A percentile compares a stretch with the other conserved stretches of the same genome.
These are phyloP conservation scores for Paramecium primaurelia DNA, from an alignment of 73 alveolate species.

Conservation along the genomic window DNA sequence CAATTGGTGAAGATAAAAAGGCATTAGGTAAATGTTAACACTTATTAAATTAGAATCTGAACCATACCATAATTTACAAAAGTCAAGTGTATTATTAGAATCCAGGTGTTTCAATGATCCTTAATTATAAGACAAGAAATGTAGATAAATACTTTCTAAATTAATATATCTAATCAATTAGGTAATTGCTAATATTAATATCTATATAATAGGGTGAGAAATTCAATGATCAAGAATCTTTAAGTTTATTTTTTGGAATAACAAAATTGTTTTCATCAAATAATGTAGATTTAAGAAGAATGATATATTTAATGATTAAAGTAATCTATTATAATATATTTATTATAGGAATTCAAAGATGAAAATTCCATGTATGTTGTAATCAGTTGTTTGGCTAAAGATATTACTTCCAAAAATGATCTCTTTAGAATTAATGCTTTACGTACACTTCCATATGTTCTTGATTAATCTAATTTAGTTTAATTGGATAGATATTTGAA, in stretches of 20 bases:
- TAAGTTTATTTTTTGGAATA: slow-evolving; percentile 34
- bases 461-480: slow-evolving; percentile 46
- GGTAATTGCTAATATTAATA: neutral
- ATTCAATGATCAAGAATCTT: slow-evolving; percentile 44
- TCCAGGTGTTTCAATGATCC: slow-evolving; percentile 41
- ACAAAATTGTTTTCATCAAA: slow-evolving; percentile 49
- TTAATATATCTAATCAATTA: slow-evolving; percentile 48
- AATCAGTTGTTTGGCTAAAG: slow-evolving; percentile 38
- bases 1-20: neutral
- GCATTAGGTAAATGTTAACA: neutral
- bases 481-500: slow-evolving; percentile 54
- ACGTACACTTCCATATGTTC: slow-evolving; percentile 35
- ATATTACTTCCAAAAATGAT: slow-evolving; percentile 48
- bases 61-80: slow-evolving; percentile 32
- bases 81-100: slow-evolving; percentile 50
- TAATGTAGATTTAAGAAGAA: slow-evolving; percentile 51
- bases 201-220: neutral
- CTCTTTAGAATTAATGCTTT: slow-evolving; percentile 57
- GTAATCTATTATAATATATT: neutral
- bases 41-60: slow-evolving; percentile 40
- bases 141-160: slow-evolving; percentile 48
- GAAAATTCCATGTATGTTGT: slow-evolving; percentile 54
- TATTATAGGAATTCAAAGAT: slow-evolving; percentile 48
- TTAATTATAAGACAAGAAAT: slow-evolving; percentile 43
- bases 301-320: slow-evolving; percentile 57